Evolutionary conservation across 495 filamentous ascomycete genomes (phyloP).

Genomic region (Talaromyces wortmannii): DNA sequence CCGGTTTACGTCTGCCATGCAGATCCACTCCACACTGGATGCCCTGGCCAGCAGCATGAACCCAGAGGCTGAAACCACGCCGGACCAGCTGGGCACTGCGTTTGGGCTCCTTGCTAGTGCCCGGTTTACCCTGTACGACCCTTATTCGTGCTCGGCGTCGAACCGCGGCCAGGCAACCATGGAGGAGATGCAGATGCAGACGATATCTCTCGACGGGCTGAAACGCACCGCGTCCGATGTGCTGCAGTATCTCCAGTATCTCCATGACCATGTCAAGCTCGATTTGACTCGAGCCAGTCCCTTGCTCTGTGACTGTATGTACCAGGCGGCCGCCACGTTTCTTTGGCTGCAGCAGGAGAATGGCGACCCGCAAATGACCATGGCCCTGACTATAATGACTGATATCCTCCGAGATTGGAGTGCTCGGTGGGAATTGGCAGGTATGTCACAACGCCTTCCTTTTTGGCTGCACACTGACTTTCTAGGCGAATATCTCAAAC

Average conservation of each 20-base stretch:
- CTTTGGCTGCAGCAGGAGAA: constrained; percentile 1
- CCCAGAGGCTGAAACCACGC: not conserved
- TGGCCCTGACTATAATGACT: not conserved
- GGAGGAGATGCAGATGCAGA: constrained; percentile 1
- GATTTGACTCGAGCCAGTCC: not conserved
- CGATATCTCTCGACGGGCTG: not conserved
- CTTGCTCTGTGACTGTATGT: not conserved
- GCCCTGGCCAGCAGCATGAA: not conserved
- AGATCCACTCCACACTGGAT: not conserved
- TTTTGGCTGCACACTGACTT: not conserved
- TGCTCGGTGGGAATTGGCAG: not conserved
- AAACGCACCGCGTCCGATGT: not conserved
- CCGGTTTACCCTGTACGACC: not conserved
- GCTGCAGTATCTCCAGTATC: not conserved
- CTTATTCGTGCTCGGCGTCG: not conserved
- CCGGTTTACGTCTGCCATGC: not conserved
- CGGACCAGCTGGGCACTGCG: not conserved
- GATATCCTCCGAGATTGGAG: not conserved
- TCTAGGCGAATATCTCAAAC: constrained; percentile 1
- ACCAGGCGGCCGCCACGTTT: not conserved
- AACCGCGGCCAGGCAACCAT: not conserved
- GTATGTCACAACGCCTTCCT: not conserved
- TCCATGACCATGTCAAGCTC: not conserved
- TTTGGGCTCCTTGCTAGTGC: not conserved
- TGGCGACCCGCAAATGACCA: not conserved